These are phyloP conservation scores for Eustoma russellianum DNA, from an alignment of 257 asterid species.

Conservation along the genomic window DNA sequence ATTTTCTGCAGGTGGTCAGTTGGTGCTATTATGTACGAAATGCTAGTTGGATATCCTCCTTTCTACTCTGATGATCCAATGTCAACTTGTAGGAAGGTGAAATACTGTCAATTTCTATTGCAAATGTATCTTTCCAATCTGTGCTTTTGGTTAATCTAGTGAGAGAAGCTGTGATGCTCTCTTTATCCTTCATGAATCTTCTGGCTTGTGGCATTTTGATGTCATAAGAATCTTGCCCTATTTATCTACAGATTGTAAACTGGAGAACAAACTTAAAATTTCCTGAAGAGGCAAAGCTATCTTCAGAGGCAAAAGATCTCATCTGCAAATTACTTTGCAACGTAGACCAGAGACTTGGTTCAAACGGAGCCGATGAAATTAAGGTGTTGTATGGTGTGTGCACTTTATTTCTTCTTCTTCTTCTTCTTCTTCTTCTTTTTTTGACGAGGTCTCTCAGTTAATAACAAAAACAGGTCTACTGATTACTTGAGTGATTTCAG, in stretches of 20 bases:
- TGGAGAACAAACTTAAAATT: conserved; percentile 88
- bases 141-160: neutral
- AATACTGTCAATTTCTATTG: conserved; percentile 8
- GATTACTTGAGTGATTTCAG: conserved; percentile 28
- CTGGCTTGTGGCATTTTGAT: too few relatives aligned
- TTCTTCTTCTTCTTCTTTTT: too few relatives aligned
- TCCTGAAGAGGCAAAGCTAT: conserved; percentile 86
- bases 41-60: conserved; percentile 97
- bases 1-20: conserved; percentile 84
- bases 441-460: conserved; percentile 17
- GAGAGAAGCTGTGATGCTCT: too few relatives aligned
- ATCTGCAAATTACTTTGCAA: conserved; percentile 77
- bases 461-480: conserved; percentile 14
- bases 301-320: conserved; percentile 75
- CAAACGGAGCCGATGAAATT: conserved; percentile 80
- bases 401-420: conserved; percentile 15
- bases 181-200: too few relatives aligned
- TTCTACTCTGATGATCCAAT: conserved; percentile 95
- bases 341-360: conserved; percentile 81
- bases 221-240: too few relatives aligned
- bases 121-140: conserved; percentile 1
- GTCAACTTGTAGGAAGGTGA: conserved; percentile 95
- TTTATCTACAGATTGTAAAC: conserved; percentile 68
- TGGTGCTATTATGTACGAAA: conserved; percentile 96
- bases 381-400: conserved; percentile 67